Conservation (phyloP, 306 rosid genomes). For the Rosa rugosa region DNA sequence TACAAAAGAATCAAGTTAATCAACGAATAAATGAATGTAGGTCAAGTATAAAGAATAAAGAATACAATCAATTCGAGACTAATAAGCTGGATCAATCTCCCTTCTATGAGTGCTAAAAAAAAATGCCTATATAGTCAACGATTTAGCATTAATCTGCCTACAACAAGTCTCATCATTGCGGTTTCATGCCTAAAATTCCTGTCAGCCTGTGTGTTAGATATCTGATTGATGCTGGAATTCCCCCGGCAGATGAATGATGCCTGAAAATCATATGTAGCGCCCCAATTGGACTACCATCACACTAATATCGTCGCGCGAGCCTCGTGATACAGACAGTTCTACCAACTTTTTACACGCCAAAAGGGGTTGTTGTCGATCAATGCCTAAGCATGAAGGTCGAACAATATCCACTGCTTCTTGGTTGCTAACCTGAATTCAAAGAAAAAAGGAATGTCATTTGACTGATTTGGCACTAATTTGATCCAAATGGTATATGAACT, state of each 20-base stretch:
- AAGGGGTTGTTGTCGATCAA: conserved; percentile 45
- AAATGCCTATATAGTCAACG: conserved; percentile 14
- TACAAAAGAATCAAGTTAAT: conserved; percentile 16
- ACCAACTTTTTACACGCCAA: conserved; percentile 83
- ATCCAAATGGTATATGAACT: neutral
- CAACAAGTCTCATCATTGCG: neutral
- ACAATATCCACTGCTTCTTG: conserved; percentile 92
- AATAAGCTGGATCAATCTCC: neutral
- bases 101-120: neutral
- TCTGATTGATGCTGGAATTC: neutral
- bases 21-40: conserved; percentile 19
- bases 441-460: conserved; percentile 12
- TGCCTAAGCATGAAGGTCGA: conserved; percentile 52
- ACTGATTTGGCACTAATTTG: neutral
- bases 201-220: conserved; percentile 7
- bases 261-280: conserved; percentile 42
- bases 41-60: conserved; percentile 15
- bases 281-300: conserved; percentile 70
- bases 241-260: neutral
- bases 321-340: conserved; percentile 68
- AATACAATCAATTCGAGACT: conserved; percentile 24
- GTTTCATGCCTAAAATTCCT: neutral
- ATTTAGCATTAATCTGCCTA: conserved; percentile 22
- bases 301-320: conserved; percentile 81
- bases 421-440: conserved; percentile 62